These are phyloP conservation scores for Exophiala calicioides DNA, from an alignment of 2,329 filamentous ascomycete genomes.

Conservation along the genomic window DNA sequence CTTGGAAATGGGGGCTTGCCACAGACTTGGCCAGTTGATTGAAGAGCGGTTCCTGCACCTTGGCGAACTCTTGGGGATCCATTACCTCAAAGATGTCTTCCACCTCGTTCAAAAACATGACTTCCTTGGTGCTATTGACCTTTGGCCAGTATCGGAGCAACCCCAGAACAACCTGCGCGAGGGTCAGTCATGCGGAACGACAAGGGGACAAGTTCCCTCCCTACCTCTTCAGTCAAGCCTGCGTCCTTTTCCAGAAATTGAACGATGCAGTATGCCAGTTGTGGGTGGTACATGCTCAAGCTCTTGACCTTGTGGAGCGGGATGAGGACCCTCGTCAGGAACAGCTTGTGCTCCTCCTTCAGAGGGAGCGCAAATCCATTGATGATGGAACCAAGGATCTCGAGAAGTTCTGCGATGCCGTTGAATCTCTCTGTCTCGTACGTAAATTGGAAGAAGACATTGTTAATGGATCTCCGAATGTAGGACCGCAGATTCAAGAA, in stretches of 20 bases:
- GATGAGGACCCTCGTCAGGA: conserved; percentile 87
- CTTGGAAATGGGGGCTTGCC: conserved; percentile 96
- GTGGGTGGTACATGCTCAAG: conserved; percentile 99
- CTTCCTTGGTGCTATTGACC: conserved; percentile 98
- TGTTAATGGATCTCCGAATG: conserved; percentile 98
- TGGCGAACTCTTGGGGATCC: conserved; percentile 97
- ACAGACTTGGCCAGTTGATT: conserved; percentile 97
- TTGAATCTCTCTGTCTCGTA: conserved; percentile 99
- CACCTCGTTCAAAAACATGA: conserved; percentile 99
- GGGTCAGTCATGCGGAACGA: conserved; percentile 22
- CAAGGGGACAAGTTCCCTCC: conserved; percentile 31
- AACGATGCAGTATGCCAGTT: conserved; percentile 97
- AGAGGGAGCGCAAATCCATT: conserved; percentile 95
- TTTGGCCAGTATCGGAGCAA: conserved; percentile 97
- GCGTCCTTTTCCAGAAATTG: conserved; percentile 98
- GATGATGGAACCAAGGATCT: conserved; percentile 98
- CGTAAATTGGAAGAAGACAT: conserved; percentile 99
- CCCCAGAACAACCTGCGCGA: conserved; percentile 78
- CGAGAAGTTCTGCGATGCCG: conserved; percentile 91
- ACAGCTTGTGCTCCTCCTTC: conserved; percentile 98
- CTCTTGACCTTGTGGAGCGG: conserved; percentile 98
- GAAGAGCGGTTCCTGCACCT: conserved; percentile 96
- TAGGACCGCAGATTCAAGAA: conserved; percentile 97
- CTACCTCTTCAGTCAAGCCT: conserved; percentile 90
- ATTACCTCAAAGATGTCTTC: conserved; percentile 99